Evolutionary conservation across 345 rosid genomes (phyloP).

Genomic region (Aquilaria yunnanensis): DNA sequence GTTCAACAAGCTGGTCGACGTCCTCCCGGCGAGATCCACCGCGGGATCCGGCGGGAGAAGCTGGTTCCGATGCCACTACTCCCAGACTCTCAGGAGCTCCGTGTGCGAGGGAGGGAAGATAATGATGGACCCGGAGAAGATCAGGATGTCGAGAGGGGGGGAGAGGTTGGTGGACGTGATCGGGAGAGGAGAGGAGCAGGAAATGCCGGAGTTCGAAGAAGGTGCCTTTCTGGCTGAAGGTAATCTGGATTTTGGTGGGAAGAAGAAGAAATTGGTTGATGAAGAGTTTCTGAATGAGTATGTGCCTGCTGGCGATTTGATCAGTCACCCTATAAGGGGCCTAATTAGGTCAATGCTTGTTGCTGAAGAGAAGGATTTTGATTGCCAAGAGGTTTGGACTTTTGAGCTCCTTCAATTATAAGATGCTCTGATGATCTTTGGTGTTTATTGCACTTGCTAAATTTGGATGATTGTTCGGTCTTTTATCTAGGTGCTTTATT

Average conservation of each 20-base stretch:
- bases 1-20: conserved; percentile 50
- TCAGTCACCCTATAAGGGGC: conserved; percentile 55
- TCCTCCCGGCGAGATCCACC: conserved; percentile 21
- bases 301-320: conserved; percentile 39
- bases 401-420: background rate
- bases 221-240: conserved; percentile 70
- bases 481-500: background rate
- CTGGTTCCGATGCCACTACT: conserved; percentile 75
- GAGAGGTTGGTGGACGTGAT: conserved; percentile 68
- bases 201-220: conserved; percentile 58
- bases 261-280: conserved; percentile 33
- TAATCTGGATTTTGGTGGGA: conserved; percentile 13
- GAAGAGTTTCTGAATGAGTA: conserved; percentile 39
- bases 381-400: conserved; percentile 63
- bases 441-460: background rate
- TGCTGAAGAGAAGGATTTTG: conserved; percentile 36
- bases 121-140: conserved; percentile 67
- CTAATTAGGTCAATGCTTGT: conserved; percentile 55
- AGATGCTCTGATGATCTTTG: background rate
- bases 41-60: conserved; percentile 28
- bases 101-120: conserved; percentile 79
- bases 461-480: conserved; percentile 5
- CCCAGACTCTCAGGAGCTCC: conserved; percentile 68
- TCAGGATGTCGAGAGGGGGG: conserved; percentile 71
- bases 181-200: conserved; percentile 72